Evolutionary conservation across 2,329 filamentous ascomycete species (phyloP).

Genomic region (Colletotrichum chlorophyti): DNA sequence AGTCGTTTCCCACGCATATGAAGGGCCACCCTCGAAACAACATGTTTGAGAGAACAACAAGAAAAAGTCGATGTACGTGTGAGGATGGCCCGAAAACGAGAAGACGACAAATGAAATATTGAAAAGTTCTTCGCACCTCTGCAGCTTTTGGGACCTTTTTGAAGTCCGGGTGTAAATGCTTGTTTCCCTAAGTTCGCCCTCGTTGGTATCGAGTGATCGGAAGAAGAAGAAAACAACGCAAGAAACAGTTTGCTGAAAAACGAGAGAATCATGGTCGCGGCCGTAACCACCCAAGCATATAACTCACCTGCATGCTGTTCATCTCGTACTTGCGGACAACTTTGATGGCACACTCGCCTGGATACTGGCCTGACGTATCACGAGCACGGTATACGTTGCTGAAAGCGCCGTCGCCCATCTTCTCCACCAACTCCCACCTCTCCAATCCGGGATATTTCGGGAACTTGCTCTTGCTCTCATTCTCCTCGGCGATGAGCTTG

Average conservation of each 20-base stretch:
- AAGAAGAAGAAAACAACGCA: conserved; percentile 30
- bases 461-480: conserved; percentile 83
- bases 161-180: conserved; percentile 95
- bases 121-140: conserved; percentile 82
- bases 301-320: conserved; percentile 96
- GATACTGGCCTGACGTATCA: conserved; percentile 70
- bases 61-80: conserved; percentile 37
- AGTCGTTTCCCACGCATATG: neutral
- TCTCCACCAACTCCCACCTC: conserved; percentile 85
- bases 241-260: conserved; percentile 34
- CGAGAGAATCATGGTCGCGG: conserved; percentile 30
- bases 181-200: conserved; percentile 74
- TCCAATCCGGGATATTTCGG: conserved; percentile 84
- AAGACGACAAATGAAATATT: conserved; percentile 40
- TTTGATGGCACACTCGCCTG: conserved; percentile 92
- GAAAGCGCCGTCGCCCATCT: conserved; percentile 99
- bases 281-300: conserved; percentile 26
- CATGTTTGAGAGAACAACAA: conserved; percentile 30
- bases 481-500: conserved; percentile 90
- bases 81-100: conserved; percentile 35
- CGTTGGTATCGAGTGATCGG: conserved; percentile 56
- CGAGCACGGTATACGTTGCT: conserved; percentile 95
- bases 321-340: conserved; percentile 99
- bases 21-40: conserved; percentile 28
- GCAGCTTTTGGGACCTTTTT: conserved; percentile 93